Evolutionary conservation across 2,329 filamentous ascomycete genomes (phyloP).

Genomic region (Metarhizium sp.): DNA sequence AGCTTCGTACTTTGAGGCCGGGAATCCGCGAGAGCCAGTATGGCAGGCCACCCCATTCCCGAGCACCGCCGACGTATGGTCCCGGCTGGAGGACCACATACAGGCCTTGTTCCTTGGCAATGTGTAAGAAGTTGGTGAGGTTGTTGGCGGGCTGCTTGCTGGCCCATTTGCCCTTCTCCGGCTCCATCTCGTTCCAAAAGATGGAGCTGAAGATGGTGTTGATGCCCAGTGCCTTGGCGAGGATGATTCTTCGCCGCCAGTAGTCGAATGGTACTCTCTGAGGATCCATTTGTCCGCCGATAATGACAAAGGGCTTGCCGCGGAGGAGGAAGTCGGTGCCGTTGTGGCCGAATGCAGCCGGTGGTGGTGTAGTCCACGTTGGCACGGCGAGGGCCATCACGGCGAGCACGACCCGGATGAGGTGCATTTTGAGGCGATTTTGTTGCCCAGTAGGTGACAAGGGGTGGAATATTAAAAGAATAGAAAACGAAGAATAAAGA

Average conservation of each 20-base stretch:
- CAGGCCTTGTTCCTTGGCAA: constrained; percentile 36
- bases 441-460: neutral
- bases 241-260: constrained; percentile 34
- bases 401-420: neutral
- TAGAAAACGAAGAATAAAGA: no score
- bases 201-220: constrained; percentile 41
- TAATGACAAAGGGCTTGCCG: neutral
- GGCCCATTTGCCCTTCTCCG: constrained; percentile 21
- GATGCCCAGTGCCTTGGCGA: constrained; percentile 36
- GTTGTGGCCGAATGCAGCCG: constrained; percentile 12
- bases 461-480: no score
- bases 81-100: constrained; percentile 35
- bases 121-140: constrained; percentile 35
- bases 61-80: constrained; percentile 36
- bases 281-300: constrained; percentile 36
- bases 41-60: constrained; percentile 37
- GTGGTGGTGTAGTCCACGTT: neutral
- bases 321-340: neutral
- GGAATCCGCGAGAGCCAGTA: constrained; percentile 27
- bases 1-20: constrained; percentile 28
- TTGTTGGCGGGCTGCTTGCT: constrained; percentile 26
- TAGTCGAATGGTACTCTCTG: constrained; percentile 34
- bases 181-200: constrained; percentile 37
- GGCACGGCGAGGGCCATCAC: neutral
- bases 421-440: neutral